Conservation (phyloP, 176 grass and related monocot species). For the Raddia guianensis region DNA sequence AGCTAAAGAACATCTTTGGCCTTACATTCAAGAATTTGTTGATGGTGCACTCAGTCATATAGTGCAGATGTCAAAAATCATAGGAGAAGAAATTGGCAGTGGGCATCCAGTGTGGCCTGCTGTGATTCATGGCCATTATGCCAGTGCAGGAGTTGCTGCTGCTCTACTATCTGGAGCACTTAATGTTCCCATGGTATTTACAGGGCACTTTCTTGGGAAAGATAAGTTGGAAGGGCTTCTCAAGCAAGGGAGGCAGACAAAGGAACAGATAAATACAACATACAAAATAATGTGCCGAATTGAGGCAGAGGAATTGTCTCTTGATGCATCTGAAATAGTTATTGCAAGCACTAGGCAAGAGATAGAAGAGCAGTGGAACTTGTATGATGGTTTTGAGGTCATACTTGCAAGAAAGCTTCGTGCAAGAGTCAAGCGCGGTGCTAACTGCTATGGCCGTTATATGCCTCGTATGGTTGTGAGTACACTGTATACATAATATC, state of each 20-base stretch:
- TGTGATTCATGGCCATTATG: constrained; percentile 90
- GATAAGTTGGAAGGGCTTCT: constrained; percentile 82
- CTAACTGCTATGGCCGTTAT: constrained; percentile 69
- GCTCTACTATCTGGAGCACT: constrained; percentile 72
- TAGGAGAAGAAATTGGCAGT: constrained; percentile 67
- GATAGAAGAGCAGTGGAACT: constrained; percentile 84
- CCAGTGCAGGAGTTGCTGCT: constrained; percentile 77
- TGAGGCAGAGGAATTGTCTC: constrained; percentile 72
- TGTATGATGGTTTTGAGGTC: constrained; percentile 90
- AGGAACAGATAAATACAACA: constrained; percentile 74
- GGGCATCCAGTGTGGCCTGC: constrained; percentile 66
- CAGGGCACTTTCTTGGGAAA: constrained; percentile 85
- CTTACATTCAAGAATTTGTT: constrained; percentile 89
- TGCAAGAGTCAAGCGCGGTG: constrained; percentile 66
- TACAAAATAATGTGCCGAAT: constrained; percentile 92
- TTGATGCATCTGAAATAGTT: constrained; percentile 85
- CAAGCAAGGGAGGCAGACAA: constrained; percentile 80
- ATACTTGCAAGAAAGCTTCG: constrained; percentile 71
- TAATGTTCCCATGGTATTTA: constrained; percentile 84
- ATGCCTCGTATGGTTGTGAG: constrained; percentile 94
- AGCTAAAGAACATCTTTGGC: constrained; percentile 83
- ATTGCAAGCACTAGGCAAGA: constrained; percentile 86
- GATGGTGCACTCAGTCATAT: constrained; percentile 74
- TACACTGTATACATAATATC: constrained; percentile 38
- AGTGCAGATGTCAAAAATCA: constrained; percentile 68